phyloP scores from a whole-genome alignment of 73 alveolate genomes.

The Symbiodinium pilosum region DNA sequence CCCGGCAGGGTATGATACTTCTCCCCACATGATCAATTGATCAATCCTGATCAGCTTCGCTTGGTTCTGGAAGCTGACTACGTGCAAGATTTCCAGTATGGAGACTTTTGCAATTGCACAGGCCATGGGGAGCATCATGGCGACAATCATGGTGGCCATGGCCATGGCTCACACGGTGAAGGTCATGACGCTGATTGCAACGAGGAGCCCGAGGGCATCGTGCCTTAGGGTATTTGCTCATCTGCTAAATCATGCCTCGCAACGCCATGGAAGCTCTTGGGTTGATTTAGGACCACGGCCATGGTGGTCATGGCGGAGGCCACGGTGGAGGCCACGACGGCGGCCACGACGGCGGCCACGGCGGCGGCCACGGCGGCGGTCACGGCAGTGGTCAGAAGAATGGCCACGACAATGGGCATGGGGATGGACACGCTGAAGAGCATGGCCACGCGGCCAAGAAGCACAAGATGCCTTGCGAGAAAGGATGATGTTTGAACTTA shows the following conservation, averaged over 20 bases:
- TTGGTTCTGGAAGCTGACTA: no score
- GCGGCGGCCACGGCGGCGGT: background rate
- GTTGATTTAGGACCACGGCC: constrained; percentile 19
- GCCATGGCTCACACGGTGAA: constrained; percentile 9
- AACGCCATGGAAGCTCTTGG: background rate
- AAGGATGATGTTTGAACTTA: background rate
- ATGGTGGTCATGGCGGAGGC: constrained; percentile 28
- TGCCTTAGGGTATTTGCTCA: no score
- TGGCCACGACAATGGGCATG: constrained; percentile 25
- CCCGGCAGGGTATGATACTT: background rate
- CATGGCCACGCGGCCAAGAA: constrained; percentile 85
- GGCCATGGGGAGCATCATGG: constrained; percentile 45
- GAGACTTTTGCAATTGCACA: background rate
- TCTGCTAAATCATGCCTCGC: background rate
- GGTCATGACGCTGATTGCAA: constrained; percentile 29
- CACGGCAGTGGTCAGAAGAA: background rate
- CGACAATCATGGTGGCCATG: constrained; percentile 3
- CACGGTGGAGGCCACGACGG: background rate
- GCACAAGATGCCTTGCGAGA: constrained; percentile 21
- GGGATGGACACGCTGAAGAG: constrained; percentile 58
- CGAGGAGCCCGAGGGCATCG: constrained; percentile 29
- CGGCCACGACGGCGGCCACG: constrained; percentile 18
- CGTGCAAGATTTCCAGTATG: background rate
- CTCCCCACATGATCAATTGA: background rate
- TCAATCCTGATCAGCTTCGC: no score